Conservation (phyloP, 164 flowering plant species). For the Aristolochia contorta region DNA sequence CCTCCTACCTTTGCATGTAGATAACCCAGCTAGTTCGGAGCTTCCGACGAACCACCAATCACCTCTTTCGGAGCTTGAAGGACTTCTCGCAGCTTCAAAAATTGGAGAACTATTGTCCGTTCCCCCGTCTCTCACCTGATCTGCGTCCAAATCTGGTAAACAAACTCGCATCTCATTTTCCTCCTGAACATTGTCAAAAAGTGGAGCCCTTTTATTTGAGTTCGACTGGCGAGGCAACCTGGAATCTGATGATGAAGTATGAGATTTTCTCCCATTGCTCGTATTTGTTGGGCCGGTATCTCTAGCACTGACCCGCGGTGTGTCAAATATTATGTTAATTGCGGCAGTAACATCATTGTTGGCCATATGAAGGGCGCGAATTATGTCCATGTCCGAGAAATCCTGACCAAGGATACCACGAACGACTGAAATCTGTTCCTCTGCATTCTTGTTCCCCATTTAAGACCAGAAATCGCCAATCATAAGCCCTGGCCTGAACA, state of each 20-base stretch:
- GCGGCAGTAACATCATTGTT: constrained; percentile 82
- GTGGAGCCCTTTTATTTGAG: constrained; percentile 1
- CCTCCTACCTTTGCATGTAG: constrained; percentile 83
- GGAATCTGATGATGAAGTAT: neutral
- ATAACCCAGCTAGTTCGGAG: constrained; percentile 62
- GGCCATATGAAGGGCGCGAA: constrained; percentile 90
- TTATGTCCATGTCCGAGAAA: constrained; percentile 80
- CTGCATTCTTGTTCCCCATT: constrained; percentile 61
- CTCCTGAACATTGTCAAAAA: neutral
- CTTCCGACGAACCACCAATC: constrained; percentile 84
- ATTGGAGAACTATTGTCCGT: neutral
- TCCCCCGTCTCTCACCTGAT: constrained; percentile 1
- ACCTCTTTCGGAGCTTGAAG: constrained; percentile 13
- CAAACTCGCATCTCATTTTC: constrained; percentile 4
- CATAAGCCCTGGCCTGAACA: no score
- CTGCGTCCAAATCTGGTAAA: constrained; percentile 1
- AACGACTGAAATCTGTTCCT: constrained; percentile 49
- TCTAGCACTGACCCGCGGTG: constrained; percentile 10
- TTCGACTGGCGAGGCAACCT: constrained; percentile 5
- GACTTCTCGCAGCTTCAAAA: constrained; percentile 4
- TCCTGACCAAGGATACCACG: constrained; percentile 65
- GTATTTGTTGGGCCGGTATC: constrained; percentile 16
- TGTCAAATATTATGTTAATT: constrained; percentile 78
- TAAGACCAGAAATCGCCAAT: neutral
- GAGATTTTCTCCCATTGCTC: neutral